These are phyloP conservation scores for Nakataea oryzae DNA, from an alignment of 2,329 filamentous ascomycete genomes.

Conservation along the genomic window DNA sequence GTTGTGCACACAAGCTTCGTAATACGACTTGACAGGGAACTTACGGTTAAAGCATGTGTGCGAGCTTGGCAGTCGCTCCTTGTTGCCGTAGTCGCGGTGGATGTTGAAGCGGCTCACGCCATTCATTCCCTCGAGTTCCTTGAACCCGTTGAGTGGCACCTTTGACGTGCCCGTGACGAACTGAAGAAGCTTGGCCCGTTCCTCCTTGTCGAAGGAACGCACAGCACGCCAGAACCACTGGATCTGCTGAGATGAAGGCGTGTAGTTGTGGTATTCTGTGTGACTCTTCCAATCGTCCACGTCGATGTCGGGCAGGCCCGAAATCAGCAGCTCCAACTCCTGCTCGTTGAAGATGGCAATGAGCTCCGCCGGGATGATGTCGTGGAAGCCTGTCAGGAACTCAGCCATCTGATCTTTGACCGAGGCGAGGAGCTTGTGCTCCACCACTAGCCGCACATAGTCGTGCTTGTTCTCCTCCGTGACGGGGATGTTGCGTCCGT, in stretches of 20 bases:
- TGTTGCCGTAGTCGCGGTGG: slow-evolving; percentile 93
- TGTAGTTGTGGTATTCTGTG: slow-evolving; percentile 98
- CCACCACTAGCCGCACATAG: slow-evolving; percentile 87
- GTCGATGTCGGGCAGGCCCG: slow-evolving; percentile 92
- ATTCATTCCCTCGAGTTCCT: slow-evolving; percentile 98
- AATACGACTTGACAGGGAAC: slow-evolving; percentile 24
- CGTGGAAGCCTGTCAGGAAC: slow-evolving; percentile 93
- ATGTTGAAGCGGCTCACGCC: slow-evolving; percentile 98
- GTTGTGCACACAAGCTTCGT: background rate
- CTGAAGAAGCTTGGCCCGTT: slow-evolving; percentile 90
- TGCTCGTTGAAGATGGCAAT: slow-evolving; percentile 98
- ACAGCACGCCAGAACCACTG: slow-evolving; percentile 99
- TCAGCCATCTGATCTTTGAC: slow-evolving; percentile 91
- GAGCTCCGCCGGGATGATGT: slow-evolving; percentile 89
- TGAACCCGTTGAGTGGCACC: slow-evolving; percentile 96
- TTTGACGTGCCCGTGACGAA: slow-evolving; percentile 98
- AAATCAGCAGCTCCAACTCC: slow-evolving; percentile 92
- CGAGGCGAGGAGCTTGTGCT: slow-evolving; percentile 84
- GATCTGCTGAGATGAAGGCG: slow-evolving; percentile 85
- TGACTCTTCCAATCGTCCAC: slow-evolving; percentile 99
- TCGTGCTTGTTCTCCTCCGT: slow-evolving; percentile 99
- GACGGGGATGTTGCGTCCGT: slow-evolving; percentile 84
- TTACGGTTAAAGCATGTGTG: slow-evolving; percentile 99
- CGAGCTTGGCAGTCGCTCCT: slow-evolving; percentile 87
- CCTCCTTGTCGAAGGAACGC: slow-evolving; percentile 96